A percentile compares a stretch with the other conserved stretches of the same genome.
These are phyloP conservation scores for Malus domestica DNA, from an alignment of 306 rosid species.

Conservation along the genomic window DNA sequence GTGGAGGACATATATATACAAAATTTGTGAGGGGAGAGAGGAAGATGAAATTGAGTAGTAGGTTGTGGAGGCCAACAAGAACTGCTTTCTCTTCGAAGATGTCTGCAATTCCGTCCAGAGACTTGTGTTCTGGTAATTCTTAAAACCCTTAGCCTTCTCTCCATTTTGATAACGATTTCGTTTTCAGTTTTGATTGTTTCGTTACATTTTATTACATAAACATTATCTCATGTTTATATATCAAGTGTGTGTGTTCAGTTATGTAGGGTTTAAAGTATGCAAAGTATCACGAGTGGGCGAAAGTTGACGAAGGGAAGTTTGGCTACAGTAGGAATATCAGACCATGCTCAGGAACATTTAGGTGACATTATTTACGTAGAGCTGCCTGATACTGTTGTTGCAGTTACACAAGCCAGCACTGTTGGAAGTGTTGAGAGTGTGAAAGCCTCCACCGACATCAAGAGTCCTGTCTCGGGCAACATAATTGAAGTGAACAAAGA, in stretches of 20 bases:
- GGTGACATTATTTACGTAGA: background rate
- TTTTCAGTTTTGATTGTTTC: no score
- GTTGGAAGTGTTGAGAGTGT: constrained; percentile 4
- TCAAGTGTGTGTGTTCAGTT: background rate
- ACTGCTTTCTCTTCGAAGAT: background rate
- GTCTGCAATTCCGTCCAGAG: background rate
- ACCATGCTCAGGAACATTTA: constrained; percentile 4
- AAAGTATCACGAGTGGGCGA: constrained; percentile 8
- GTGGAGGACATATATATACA: no score
- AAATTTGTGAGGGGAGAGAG: background rate
- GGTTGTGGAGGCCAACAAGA: background rate
- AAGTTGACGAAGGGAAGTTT: constrained; percentile 2
- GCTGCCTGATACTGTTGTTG: constrained; percentile 3
- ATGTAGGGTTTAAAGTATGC: background rate
- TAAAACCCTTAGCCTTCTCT: background rate
- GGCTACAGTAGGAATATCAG: constrained; percentile 4
- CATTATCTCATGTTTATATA: no score
- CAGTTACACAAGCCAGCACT: background rate
- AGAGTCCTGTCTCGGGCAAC: constrained; percentile 7
- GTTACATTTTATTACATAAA: no score
- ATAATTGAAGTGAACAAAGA: background rate
- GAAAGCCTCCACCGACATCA: background rate
- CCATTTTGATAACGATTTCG: no score
- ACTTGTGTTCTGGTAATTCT: constrained; percentile 13
- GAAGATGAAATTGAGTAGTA: background rate